Conservation (phyloP, 805 yeast genomes). For the Metschnikowia rubicola region DNA sequence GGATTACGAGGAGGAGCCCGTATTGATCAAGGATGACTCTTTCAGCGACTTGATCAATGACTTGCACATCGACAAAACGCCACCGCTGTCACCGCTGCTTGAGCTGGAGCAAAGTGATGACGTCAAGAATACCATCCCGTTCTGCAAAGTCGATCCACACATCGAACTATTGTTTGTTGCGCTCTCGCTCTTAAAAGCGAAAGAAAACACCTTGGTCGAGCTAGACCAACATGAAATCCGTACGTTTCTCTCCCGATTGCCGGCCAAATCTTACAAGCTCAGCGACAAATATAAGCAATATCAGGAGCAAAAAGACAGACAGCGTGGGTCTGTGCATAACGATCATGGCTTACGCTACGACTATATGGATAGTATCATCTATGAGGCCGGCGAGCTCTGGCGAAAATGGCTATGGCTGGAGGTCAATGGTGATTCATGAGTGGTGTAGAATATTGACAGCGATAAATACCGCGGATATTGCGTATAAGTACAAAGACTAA, state of each 20-base stretch:
- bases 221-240: slow-evolving; percentile 88
- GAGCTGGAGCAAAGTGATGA: slow-evolving; percentile 7
- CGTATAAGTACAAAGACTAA: too few relatives aligned
- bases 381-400: slow-evolving; percentile 86
- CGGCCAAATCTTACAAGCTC: slow-evolving; percentile 41
- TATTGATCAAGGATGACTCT: slow-evolving; percentile 20
- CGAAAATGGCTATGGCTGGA: slow-evolving; percentile 68
- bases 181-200: slow-evolving; percentile 74
- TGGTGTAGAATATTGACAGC: too few relatives aligned
- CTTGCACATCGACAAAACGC: slow-evolving; percentile 19
- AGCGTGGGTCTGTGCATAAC: slow-evolving; percentile 17
- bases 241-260: slow-evolving; percentile 63
- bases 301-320: slow-evolving; percentile 22
- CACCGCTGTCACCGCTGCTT: slow-evolving; percentile 12
- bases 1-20: slow-evolving; percentile 14
- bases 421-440: slow-evolving; percentile 25
- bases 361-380: slow-evolving; percentile 69
- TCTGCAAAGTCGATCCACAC: slow-evolving; percentile 68
- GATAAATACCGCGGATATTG: too few relatives aligned
- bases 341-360: slow-evolving; percentile 23
- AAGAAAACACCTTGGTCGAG: slow-evolving; percentile 74
- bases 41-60: slow-evolving; percentile 31
- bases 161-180: slow-evolving; percentile 72
- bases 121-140: slow-evolving; percentile 37
- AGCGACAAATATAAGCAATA: slow-evolving; percentile 35